A percentile compares a stretch with the other conserved stretches of the same genome.
Conservation (phyloP, 1,139 yeast genomes). For the Candida gigantensis region DNA sequence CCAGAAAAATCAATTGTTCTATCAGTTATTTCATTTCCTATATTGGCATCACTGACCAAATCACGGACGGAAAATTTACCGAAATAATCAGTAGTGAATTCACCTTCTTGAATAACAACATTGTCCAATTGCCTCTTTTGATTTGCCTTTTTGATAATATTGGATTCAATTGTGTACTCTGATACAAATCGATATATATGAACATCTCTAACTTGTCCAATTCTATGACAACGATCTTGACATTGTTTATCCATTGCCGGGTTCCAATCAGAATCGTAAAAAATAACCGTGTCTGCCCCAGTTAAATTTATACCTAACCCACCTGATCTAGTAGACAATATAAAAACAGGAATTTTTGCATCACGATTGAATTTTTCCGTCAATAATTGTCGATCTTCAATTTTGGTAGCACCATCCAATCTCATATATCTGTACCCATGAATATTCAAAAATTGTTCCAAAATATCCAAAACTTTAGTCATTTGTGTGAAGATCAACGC, state of each 20-base stretch:
- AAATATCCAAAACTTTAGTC: constrained; percentile 92
- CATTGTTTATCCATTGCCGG: constrained; percentile 99
- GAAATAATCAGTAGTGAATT: constrained; percentile 94
- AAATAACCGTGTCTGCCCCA: constrained; percentile 99
- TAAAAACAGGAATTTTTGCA: constrained; percentile 83
- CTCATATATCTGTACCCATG: constrained; percentile 95
- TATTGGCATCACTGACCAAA: constrained; percentile 66
- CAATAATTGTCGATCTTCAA: constrained; percentile 91
- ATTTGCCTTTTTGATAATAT: constrained; percentile 90
- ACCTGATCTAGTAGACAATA: constrained; percentile 93
- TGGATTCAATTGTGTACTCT: constrained; percentile 94
- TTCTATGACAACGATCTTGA: constrained; percentile 98
- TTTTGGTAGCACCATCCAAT: constrained; percentile 95
- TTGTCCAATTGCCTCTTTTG: constrained; percentile 94
- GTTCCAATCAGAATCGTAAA: constrained; percentile 99
- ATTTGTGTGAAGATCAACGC: constrained; percentile 96
- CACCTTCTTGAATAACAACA: constrained; percentile 97
- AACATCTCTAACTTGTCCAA: constrained; percentile 97
- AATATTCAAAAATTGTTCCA: constrained; percentile 90
- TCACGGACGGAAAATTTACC: constrained; percentile 89
- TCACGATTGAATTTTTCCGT: constrained; percentile 94
- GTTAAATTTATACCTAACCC: constrained; percentile 97
- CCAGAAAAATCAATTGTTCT: constrained; percentile 38
- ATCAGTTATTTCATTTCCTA: constrained; percentile 37
- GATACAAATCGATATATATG: constrained; percentile 96